Conservation (phyloP, 805 yeast species). For the Saturnispora bothae region DNA sequence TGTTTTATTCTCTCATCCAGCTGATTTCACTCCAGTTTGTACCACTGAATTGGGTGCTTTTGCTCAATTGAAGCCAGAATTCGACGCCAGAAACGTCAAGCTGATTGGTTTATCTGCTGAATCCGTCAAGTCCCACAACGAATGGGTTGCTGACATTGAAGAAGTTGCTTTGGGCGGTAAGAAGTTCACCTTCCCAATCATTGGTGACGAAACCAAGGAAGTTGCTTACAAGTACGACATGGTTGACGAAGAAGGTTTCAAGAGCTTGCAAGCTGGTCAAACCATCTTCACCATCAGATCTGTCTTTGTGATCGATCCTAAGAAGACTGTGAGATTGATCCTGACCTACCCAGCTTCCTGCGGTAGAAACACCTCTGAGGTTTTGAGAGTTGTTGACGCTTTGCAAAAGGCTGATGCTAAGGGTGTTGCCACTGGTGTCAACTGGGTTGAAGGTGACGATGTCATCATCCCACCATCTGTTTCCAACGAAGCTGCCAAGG, state of each 20-base stretch:
- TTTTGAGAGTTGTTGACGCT: conserved; percentile 81
- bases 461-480: conserved; percentile 87
- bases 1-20: conserved; percentile 87
- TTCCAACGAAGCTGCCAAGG: conserved; percentile 65
- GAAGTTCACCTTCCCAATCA: conserved; percentile 76
- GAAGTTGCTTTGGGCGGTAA: conserved; percentile 62
- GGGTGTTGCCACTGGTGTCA: conserved; percentile 83
- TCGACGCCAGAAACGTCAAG: conserved; percentile 74
- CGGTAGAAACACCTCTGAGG: conserved; percentile 91
- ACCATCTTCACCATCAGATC: conserved; percentile 83
- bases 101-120: conserved; percentile 87
- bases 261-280: conserved; percentile 55
- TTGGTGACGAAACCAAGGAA: conserved; percentile 78
- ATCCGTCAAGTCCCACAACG: conserved; percentile 64
- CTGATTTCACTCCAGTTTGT: conserved; percentile 94
- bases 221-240: conserved; percentile 77
- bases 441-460: conserved; percentile 86
- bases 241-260: conserved; percentile 80
- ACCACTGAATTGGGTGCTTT: conserved; percentile 95
- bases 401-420: conserved; percentile 74
- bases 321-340: conserved; percentile 77
- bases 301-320: conserved; percentile 84
- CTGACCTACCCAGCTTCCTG: conserved; percentile 88
- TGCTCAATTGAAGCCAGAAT: conserved; percentile 81
- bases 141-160: conserved; percentile 88